Conservation (phyloP, 352 stramenopile genomes). For the Salisapilia sapeloensis region DNA sequence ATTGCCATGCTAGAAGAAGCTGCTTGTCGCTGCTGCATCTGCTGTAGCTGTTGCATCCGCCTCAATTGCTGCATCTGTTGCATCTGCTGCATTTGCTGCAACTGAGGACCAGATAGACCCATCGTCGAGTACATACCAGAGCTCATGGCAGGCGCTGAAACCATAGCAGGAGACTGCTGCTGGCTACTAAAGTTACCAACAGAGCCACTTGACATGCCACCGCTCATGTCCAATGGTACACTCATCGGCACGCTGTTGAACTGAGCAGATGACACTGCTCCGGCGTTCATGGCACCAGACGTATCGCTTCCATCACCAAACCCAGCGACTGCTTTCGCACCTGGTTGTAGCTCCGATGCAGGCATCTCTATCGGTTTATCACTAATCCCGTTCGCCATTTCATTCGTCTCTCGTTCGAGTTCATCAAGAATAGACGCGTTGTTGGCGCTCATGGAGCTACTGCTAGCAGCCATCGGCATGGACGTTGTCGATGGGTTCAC, state of each 20-base stretch:
- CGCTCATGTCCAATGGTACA: conserved; percentile 57
- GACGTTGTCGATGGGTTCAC: conserved; percentile 35
- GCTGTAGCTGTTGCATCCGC: conserved; percentile 53
- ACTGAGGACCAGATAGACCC: conserved; percentile 53
- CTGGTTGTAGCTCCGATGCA: conserved; percentile 47
- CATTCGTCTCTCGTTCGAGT: conserved; percentile 65
- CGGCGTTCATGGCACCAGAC: conserved; percentile 9
- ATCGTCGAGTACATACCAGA: conserved; percentile 58
- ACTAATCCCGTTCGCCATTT: conserved; percentile 72
- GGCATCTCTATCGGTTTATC: conserved; percentile 74
- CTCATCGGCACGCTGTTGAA: conserved; percentile 47
- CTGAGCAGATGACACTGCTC: conserved; percentile 7
- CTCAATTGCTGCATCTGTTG: conserved; percentile 52
- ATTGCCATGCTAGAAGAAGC: conserved; percentile 4
- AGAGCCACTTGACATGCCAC: conserved; percentile 8
- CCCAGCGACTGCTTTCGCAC: conserved; percentile 4
- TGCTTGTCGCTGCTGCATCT: conserved; percentile 20
- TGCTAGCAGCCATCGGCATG: conserved; percentile 10
- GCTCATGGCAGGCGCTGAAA: conserved; percentile 9
- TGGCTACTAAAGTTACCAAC: conserved; percentile 14
- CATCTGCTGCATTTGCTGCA: conserved; percentile 77
- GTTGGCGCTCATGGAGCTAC: conserved; percentile 7
- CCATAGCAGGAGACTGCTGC: conserved; percentile 18
- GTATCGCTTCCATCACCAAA: conserved; percentile 8
- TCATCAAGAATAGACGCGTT: conserved; percentile 67